Percentiles rank a stretch among this genome's conserved stretches.
phyloP scores from a whole-genome alignment of 352 stramenopile species.

The Discostella stelligera region DNA sequence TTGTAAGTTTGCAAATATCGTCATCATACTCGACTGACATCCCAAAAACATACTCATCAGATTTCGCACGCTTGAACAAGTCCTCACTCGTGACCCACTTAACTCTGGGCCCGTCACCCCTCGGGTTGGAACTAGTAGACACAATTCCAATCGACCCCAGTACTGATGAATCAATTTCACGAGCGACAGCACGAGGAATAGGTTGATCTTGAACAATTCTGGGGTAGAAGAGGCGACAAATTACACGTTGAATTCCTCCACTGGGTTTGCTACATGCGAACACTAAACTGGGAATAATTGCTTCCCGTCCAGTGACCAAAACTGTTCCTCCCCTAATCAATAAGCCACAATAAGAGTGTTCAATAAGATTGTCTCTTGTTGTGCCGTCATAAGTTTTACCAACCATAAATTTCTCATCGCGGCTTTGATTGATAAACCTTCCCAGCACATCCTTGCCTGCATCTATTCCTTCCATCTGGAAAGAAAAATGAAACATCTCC shows the following conservation, averaged over 20 bases:
- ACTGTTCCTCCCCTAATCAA: slow-evolving; percentile 20
- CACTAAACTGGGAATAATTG: slow-evolving; percentile 1
- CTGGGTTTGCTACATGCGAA: slow-evolving; percentile 7
- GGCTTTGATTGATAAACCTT: slow-evolving; percentile 14
- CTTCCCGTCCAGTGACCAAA: background rate
- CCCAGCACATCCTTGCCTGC: slow-evolving; percentile 7
- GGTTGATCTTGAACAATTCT: background rate
- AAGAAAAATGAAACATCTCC: slow-evolving; percentile 35
- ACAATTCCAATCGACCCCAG: slow-evolving; percentile 19
- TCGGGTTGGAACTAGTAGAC: background rate
- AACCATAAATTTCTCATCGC: slow-evolving; percentile 27
- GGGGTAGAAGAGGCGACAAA: slow-evolving; percentile 30
- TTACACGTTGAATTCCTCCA: slow-evolving; percentile 17
- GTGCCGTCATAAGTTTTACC: slow-evolving; percentile 1
- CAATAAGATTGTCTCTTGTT: background rate
- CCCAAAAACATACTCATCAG: slow-evolving; percentile 33
- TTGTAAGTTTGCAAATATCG: slow-evolving; percentile 7
- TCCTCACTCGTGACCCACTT: slow-evolving; percentile 10
- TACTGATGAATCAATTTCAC: slow-evolving; percentile 8
- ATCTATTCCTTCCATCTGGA: slow-evolving; percentile 12
- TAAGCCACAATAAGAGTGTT: background rate
- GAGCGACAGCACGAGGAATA: background rate
- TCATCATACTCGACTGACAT: slow-evolving; percentile 25
- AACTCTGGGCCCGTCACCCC: background rate
- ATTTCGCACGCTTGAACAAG: background rate